A percentile compares a stretch with the other conserved stretches of the same genome.
phyloP scores from a whole-genome alignment of 768 basidiomycete genomes.

The Mycena crocata region DNA sequence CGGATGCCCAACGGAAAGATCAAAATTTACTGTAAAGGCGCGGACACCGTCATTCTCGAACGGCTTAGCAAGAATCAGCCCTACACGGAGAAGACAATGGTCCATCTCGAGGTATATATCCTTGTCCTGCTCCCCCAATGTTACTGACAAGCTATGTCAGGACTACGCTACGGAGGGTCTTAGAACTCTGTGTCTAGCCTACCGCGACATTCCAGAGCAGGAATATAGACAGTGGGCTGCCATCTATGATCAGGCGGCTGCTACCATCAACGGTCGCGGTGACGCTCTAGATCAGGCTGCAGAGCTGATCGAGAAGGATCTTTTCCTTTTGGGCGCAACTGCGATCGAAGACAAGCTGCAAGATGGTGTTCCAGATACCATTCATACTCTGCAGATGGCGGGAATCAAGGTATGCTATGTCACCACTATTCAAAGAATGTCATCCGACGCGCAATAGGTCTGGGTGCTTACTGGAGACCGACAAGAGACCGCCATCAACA shows the following conservation, averaged over 20 bases:
- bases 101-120: constrained; percentile 85
- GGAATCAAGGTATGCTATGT: constrained; percentile 85
- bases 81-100: constrained; percentile 86
- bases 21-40: constrained; percentile 96
- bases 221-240: constrained; percentile 92
- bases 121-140: neutral
- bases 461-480: constrained; percentile 99
- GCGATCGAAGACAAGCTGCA: constrained; percentile 99
- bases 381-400: constrained; percentile 97
- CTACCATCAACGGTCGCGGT: constrained; percentile 94
- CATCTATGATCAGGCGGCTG: constrained; percentile 92
- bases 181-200: constrained; percentile 96
- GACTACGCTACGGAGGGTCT: constrained; percentile 98
- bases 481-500: constrained; percentile 99
- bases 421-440: neutral
- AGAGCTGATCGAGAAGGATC: constrained; percentile 94
- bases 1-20: constrained; percentile 90
- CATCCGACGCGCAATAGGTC: constrained; percentile 59
- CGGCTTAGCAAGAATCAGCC: constrained; percentile 87
- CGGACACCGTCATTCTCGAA: constrained; percentile 97
- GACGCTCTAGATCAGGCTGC: constrained; percentile 96
- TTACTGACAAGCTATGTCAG: constrained; percentile 49
- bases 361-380: constrained; percentile 98
- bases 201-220: constrained; percentile 89
- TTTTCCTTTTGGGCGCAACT: constrained; percentile 94